These are phyloP conservation scores for Boletus patriciae DNA, from an alignment of 768 basidiomycete species.

Conservation along the genomic window DNA sequence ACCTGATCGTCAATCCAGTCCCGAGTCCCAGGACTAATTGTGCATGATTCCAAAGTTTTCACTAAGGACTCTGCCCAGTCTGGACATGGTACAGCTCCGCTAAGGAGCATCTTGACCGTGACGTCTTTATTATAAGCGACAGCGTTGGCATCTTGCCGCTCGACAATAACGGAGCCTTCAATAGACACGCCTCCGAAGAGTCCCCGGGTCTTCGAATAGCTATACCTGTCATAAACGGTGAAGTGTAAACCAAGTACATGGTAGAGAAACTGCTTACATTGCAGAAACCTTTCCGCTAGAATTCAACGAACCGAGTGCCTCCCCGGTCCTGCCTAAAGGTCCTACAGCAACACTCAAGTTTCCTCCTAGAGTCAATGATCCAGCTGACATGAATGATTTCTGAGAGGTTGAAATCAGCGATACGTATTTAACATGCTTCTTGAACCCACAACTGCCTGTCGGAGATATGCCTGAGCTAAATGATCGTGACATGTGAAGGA, in stretches of 20 bases:
- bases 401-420: conserved; percentile 31
- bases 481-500: conserved; percentile 1
- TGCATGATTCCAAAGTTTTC: conserved; percentile 69
- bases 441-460: conserved; percentile 60
- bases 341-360: conserved; percentile 89
- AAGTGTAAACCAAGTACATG: neutral
- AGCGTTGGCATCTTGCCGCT: conserved; percentile 89
- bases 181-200: conserved; percentile 90
- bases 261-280: conserved; percentile 53
- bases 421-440: neutral
- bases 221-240: conserved; percentile 55
- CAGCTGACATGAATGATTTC: conserved; percentile 92
- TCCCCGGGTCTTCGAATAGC: conserved; percentile 89
- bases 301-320: conserved; percentile 82
- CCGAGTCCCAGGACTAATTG: conserved; percentile 64
- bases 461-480: conserved; percentile 1
- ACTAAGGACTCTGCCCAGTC: conserved; percentile 78
- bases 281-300: conserved; percentile 86
- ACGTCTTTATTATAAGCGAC: conserved; percentile 77
- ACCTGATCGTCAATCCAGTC: conserved; percentile 64
- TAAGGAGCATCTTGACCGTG: conserved; percentile 75
- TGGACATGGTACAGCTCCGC: conserved; percentile 71
- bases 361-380: conserved; percentile 86
- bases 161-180: conserved; percentile 89
- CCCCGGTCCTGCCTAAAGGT: conserved; percentile 90